Conservation (phyloP, 2,329 filamentous ascomycete species). For the Trichoderma breve region DNA sequence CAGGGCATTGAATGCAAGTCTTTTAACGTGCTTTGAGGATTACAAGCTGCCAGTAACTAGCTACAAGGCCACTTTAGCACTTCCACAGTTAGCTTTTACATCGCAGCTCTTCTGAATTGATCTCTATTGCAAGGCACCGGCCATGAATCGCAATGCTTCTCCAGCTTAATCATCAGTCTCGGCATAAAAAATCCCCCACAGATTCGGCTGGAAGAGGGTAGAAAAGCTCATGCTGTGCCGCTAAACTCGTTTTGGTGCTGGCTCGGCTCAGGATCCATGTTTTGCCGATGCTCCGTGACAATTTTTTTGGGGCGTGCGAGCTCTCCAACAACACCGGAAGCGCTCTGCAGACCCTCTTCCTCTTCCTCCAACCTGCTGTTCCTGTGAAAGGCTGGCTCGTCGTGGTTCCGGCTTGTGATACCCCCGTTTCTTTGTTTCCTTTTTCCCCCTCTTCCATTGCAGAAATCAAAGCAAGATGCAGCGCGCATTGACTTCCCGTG, state of each 20-base stretch:
- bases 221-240: constrained; percentile 30
- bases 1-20: background rate
- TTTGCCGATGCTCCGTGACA: constrained; percentile 43
- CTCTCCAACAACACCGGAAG: constrained; percentile 23
- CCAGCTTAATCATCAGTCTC: constrained; percentile 8
- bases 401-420: constrained; percentile 30
- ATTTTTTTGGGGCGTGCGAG: constrained; percentile 38
- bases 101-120: background rate
- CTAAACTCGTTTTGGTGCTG: constrained; percentile 34
- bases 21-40: background rate
- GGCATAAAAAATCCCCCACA: constrained; percentile 11
- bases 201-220: constrained; percentile 40
- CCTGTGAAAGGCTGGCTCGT: constrained; percentile 15
- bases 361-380: constrained; percentile 12
- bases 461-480: constrained; percentile 69
- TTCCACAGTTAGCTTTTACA: background rate
- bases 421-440: constrained; percentile 23
- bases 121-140: background rate
- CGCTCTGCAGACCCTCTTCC: constrained; percentile 25
- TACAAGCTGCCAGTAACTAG: background rate
- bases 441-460: constrained; percentile 27
- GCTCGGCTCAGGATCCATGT: constrained; percentile 34
- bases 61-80: background rate
- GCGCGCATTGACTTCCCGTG: constrained; percentile 81
- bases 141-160: background rate